These are phyloP conservation scores for Annulohypoxylon nitens DNA, from an alignment of 495 filamentous ascomycete genomes.

Conservation along the genomic window DNA sequence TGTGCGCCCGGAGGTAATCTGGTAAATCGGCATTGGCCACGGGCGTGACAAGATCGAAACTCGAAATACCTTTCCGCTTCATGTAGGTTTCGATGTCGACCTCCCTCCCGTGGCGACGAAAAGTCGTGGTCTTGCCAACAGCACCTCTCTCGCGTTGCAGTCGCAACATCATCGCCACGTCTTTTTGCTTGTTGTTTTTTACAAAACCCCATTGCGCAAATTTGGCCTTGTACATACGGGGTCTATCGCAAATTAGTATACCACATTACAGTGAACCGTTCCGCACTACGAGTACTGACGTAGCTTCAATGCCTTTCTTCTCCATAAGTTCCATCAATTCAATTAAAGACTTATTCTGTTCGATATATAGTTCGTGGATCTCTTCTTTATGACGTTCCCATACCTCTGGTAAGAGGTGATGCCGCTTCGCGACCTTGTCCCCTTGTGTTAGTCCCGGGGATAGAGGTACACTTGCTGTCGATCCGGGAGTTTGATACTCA, in stretches of 20 bases:
- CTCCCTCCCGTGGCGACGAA: conserved; percentile 47
- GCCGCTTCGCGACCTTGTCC: conserved; percentile 48
- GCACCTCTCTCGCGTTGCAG: conserved; percentile 49
- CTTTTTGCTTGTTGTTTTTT: conserved; percentile 53
- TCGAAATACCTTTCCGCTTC: conserved; percentile 50
- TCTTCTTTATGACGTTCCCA: conserved; percentile 49
- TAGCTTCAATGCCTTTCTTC: conserved; percentile 45
- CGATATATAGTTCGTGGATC: conserved; percentile 49
- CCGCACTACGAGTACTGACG: conserved; percentile 36
- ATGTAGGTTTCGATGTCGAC: conserved; percentile 51
- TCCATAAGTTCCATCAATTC: conserved; percentile 51
- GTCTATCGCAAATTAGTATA: conserved; percentile 32
- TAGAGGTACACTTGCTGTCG: neutral
- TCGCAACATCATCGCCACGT: conserved; percentile 49
- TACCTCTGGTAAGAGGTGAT: conserved; percentile 39
- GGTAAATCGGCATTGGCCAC: conserved; percentile 42
- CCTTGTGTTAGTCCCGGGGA: conserved; percentile 1
- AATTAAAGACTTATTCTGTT: conserved; percentile 44
- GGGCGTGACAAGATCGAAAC: conserved; percentile 44
- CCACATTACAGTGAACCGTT: neutral
- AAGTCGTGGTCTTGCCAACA: conserved; percentile 48
- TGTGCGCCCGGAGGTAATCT: conserved; percentile 48
- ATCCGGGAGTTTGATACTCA: neutral
- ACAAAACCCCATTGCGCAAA: conserved; percentile 52
- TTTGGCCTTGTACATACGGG: conserved; percentile 53